Evolutionary conservation across 2,329 filamentous ascomycete genomes (phyloP).

Genomic region (Aspergillus phoenicis): DNA sequence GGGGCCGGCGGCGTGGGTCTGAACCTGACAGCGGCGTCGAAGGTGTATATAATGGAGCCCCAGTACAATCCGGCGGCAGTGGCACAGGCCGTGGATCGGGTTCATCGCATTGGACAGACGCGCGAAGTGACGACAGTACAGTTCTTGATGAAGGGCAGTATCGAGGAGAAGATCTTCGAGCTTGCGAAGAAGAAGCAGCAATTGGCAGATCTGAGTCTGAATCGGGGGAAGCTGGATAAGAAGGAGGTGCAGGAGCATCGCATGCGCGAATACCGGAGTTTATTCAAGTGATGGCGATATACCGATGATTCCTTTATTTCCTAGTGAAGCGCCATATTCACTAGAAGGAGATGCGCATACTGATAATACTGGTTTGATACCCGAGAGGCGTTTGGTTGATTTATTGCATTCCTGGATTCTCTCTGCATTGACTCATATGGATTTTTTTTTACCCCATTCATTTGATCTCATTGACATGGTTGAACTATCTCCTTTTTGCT

Average conservation of each 20-base stretch:
- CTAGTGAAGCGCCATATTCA: background rate
- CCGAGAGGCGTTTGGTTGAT: background rate
- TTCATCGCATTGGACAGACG: constrained; percentile 87
- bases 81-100: constrained; percentile 89
- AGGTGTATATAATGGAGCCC: constrained; percentile 96
- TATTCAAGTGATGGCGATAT: constrained; percentile 52
- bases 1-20: constrained; percentile 88
- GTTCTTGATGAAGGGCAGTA: constrained; percentile 86
- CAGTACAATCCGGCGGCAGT: constrained; percentile 96
- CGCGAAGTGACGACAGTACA: constrained; percentile 83
- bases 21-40: constrained; percentile 83
- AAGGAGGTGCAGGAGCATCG: constrained; percentile 66
- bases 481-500: background rate
- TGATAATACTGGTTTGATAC: constrained; percentile 8
- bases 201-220: constrained; percentile 84
- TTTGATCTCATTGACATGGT: background rate
- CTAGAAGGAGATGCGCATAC: background rate
- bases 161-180: constrained; percentile 90
- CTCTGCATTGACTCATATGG: background rate
- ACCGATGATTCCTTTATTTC: constrained; percentile 2
- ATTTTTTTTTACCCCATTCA: background rate
- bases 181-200: constrained; percentile 92
- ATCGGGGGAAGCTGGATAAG: constrained; percentile 62
- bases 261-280: constrained; percentile 61
- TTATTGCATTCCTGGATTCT: background rate